Percentiles rank a stretch among this genome's conserved stretches.
Evolutionary conservation across 306 rosid genomes (phyloP).

Genomic region (Glycyrrhiza uralensis): DNA sequence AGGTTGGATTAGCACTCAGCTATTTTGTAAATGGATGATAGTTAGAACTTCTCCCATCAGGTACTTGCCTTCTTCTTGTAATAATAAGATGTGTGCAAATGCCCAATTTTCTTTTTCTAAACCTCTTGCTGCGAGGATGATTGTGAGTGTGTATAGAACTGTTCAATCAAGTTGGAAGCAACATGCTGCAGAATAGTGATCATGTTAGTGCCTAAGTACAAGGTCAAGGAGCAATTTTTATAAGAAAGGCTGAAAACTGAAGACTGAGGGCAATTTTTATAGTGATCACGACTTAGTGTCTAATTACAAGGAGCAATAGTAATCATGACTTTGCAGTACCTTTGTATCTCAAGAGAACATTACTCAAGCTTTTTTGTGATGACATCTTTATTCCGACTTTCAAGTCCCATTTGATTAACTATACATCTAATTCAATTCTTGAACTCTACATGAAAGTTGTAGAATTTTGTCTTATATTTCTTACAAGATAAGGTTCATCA

Average conservation of each 20-base stretch:
- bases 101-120: slow-evolving; percentile 19
- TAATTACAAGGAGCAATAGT: no score
- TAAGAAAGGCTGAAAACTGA: background rate
- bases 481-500: no score
- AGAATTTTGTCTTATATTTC: no score
- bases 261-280: no score
- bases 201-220: background rate
- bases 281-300: no score
- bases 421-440: no score
- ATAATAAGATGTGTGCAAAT: slow-evolving; percentile 41
- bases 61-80: slow-evolving; percentile 44
- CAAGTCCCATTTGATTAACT: no score
- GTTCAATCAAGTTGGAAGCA: slow-evolving; percentile 20
- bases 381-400: no score
- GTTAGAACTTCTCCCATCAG: slow-evolving; percentile 45
- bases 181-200: background rate
- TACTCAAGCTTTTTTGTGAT: no score
- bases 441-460: no score
- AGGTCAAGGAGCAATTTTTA: background rate
- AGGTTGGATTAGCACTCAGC: slow-evolving; percentile 42
- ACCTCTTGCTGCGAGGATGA: slow-evolving; percentile 13
- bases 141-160: slow-evolving; percentile 30
- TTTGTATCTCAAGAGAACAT: no score
- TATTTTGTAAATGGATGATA: slow-evolving; percentile 62
- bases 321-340: no score